These are phyloP conservation scores for Cyberlindnera euphorbiae DNA, from an alignment of 805 yeast species.

Conservation along the genomic window DNA sequence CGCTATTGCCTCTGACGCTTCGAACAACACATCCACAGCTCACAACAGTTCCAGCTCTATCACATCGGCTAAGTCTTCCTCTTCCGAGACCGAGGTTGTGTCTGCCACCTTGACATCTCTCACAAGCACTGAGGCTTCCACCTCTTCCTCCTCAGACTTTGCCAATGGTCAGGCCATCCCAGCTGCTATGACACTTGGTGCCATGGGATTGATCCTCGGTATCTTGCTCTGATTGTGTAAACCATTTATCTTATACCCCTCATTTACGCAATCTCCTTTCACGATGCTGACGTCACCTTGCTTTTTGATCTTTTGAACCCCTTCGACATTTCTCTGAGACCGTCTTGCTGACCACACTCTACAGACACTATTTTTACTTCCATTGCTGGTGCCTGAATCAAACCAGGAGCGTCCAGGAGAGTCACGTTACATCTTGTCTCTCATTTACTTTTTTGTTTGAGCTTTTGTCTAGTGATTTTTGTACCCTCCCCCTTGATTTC, in stretches of 20 bases:
- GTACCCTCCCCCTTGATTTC: neutral
- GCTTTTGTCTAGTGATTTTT: neutral
- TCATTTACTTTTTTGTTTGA: conserved; percentile 1
- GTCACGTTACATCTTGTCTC: too few species aligned
- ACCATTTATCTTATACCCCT: neutral
- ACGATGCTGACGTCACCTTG: neutral
- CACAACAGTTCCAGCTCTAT: conserved; percentile 32
- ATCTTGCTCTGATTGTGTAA: conserved; percentile 18
- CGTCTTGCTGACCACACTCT: too few species aligned
- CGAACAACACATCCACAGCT: conserved; percentile 25
- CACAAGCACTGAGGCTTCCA: conserved; percentile 19
- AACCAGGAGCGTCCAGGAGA: too few species aligned
- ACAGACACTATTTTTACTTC: conserved; percentile 2
- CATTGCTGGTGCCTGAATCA: neutral
- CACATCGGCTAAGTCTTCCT: conserved; percentile 9
- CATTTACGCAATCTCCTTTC: neutral
- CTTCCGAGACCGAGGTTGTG: conserved; percentile 20
- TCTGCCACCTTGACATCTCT: conserved; percentile 21
- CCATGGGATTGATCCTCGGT: conserved; percentile 26
- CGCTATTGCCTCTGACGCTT: conserved; percentile 38
- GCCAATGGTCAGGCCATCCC: conserved; percentile 25
- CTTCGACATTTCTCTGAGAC: too few species aligned
- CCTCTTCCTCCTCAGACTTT: conserved; percentile 30
- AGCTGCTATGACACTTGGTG: conserved; percentile 25
- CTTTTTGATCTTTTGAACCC: neutral